Evolutionary conservation across 1,139 yeast species (phyloP).

Genomic region (Zygoascus hellenicus): DNA sequence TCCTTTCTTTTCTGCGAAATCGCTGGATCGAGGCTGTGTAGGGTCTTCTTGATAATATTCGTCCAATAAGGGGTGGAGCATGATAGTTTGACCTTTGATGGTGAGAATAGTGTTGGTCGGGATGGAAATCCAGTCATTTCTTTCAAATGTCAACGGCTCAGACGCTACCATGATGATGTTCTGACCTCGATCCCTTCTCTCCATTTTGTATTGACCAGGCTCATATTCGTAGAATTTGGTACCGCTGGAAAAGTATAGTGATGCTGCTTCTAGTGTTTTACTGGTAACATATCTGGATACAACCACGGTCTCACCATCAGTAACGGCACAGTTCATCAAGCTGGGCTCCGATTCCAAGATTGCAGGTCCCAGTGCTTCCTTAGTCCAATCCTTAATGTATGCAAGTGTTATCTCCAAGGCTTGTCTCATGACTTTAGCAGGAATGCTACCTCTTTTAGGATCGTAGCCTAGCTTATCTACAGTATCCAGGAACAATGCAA

Average conservation of each 20-base stretch:
- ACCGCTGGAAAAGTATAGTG: conserved; percentile 90
- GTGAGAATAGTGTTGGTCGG: conserved; percentile 90
- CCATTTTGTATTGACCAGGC: conserved; percentile 86
- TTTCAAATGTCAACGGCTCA: conserved; percentile 91
- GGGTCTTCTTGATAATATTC: conserved; percentile 80
- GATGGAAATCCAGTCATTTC: conserved; percentile 96
- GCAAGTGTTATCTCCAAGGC: conserved; percentile 74
- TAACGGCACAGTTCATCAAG: conserved; percentile 84
- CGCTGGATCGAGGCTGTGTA: conserved; percentile 60
- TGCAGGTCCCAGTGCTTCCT: conserved; percentile 40
- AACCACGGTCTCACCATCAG: conserved; percentile 87
- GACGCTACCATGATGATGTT: conserved; percentile 95
- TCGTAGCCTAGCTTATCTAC: conserved; percentile 69
- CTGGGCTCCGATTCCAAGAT: conserved; percentile 60
- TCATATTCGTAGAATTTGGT: conserved; percentile 83
- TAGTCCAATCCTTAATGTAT: conserved; percentile 63
- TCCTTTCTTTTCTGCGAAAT: conserved; percentile 85
- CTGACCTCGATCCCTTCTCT: conserved; percentile 84
- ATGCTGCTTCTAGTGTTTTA: conserved; percentile 90
- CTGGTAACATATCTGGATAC: conserved; percentile 87
- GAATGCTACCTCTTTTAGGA: conserved; percentile 49
- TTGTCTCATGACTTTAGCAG: conserved; percentile 54
- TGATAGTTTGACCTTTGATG: conserved; percentile 75
- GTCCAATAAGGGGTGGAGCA: conserved; percentile 85
- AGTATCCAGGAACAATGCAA: conserved; percentile 80